A percentile compares a stretch with the other conserved stretches of the same genome.
Conservation (phyloP, 257 asterid genomes). For the Ligustrum vulgare region DNA sequence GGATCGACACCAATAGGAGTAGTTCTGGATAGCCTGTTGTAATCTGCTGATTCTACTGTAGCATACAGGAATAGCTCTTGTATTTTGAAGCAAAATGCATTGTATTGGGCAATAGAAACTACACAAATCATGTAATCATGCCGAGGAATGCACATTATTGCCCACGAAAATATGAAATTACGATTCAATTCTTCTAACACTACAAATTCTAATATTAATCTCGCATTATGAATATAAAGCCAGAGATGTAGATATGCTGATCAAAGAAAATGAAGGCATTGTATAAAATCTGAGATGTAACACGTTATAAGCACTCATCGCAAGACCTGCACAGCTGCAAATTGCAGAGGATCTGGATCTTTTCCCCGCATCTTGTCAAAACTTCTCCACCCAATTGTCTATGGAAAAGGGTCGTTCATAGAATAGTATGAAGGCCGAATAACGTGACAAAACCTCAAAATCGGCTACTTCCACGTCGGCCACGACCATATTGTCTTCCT, state of each 20-base stretch:
- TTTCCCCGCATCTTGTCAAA: background rate
- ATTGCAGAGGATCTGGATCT: background rate
- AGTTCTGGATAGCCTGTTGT: slow-evolving; percentile 14
- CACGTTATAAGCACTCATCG: background rate
- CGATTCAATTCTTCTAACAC: background rate
- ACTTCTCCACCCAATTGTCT: background rate
- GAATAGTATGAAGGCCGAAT: background rate
- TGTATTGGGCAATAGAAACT: background rate
- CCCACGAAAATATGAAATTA: background rate
- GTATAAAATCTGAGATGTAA: background rate
- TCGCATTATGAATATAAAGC: background rate
- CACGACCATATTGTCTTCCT: slow-evolving; percentile 43
- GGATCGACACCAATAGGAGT: background rate
- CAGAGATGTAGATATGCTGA: background rate
- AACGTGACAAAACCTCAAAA: slow-evolving; percentile 25
- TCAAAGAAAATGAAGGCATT: background rate
- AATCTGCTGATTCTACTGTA: background rate
- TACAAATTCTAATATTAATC: background rate
- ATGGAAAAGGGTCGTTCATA: background rate
- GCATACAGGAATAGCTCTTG: background rate
- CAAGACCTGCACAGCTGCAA: background rate
- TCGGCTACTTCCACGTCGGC: slow-evolving; percentile 68
- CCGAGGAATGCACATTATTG: background rate
- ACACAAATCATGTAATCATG: slow-evolving; percentile 14
- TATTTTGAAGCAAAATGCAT: background rate